Evolutionary conservation across 345 rosid species (phyloP), one percentile per base, ranked within the genome.

Genomic region (Hypericum perforatum): DNA sequence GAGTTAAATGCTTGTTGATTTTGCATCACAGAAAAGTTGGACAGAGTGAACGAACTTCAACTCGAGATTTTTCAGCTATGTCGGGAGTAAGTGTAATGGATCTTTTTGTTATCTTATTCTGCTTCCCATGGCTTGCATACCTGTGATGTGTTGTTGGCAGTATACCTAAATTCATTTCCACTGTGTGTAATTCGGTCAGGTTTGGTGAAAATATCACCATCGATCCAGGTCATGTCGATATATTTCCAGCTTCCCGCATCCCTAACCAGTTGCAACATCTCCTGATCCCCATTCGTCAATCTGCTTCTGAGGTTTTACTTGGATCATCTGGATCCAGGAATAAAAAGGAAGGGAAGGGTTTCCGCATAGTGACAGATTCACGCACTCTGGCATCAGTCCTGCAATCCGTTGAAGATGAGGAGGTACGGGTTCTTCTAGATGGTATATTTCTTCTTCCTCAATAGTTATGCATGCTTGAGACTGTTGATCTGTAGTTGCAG

Each of bases 201-300:
- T 92, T 81, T 61, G 70, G 82, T 52, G 78, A 85, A 72, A 92
- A 92, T 61, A 83, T 92, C 59, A 72, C 70, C 36, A 40, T 10
- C 53, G 94, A 83, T 69, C 86, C 92, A 32, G 96, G 98, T 55
- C 78, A 77, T 63, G 82, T 92, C 59, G 94, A 92, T 70, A 69
- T 88, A 57, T 87, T 75, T 71, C 96, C 96, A 38, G 80, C 64
- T 54, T 72, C 90, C 45, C 71, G 76, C 44, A 67, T 85, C 62
- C 98, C 98, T 52, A 78, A 76, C 70, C 80, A 69, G 16, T 53
- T 88, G 52, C 90, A 69, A 37, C 76, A 76, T 83, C 77, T 81
- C 43, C 66, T 78, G 60, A 74, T 63, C 67, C 90, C 95, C 37
- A 70, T 81, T 54, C 60, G 72, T 51, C 71, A 60, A 11, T 60